These are phyloP conservation scores for Aspergillus pseudoterreus DNA, from an alignment of 2,329 filamentous ascomycete genomes.

Conservation along the genomic window DNA sequence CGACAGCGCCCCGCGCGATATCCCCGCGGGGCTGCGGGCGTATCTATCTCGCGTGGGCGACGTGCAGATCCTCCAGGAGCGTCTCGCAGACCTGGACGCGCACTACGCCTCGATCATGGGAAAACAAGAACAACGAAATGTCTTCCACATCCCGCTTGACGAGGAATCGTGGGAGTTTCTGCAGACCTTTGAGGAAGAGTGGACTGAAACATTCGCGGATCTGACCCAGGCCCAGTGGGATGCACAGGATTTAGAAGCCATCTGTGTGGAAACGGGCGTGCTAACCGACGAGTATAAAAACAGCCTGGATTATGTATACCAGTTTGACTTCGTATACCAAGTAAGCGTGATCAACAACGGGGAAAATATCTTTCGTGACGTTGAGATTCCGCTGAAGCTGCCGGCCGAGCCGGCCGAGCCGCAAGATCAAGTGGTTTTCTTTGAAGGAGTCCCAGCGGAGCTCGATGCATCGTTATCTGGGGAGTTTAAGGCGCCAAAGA, in stretches of 20 bases:
- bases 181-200: slow-evolving; percentile 18
- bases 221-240: slow-evolving; percentile 17
- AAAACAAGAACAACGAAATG: slow-evolving; percentile 9
- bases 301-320: slow-evolving; percentile 1
- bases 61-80: slow-evolving; percentile 20
- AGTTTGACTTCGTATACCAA: neutral
- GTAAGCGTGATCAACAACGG: neutral
- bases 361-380: neutral
- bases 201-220: slow-evolving; percentile 17
- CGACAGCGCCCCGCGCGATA: neutral
- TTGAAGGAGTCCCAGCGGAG: neutral
- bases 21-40: slow-evolving; percentile 11
- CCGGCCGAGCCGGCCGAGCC: slow-evolving; percentile 5
- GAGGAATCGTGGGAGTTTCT: slow-evolving; percentile 22
- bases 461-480: neutral
- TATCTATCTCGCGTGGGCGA: slow-evolving; percentile 22
- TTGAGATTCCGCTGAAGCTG: neutral
- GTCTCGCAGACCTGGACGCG: slow-evolving; percentile 16
- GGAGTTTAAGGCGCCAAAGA: neutral
- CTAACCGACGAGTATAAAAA: slow-evolving; percentile 1
- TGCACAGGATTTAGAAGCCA: slow-evolving; percentile 12
- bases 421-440: neutral
- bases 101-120: slow-evolving; percentile 16
- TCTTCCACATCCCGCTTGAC: slow-evolving; percentile 14
- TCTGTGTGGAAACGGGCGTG: slow-evolving; percentile 18